Evolutionary conservation across 2,329 filamentous ascomycete genomes (phyloP).

Genomic region (Trichoderma gracile): DNA sequence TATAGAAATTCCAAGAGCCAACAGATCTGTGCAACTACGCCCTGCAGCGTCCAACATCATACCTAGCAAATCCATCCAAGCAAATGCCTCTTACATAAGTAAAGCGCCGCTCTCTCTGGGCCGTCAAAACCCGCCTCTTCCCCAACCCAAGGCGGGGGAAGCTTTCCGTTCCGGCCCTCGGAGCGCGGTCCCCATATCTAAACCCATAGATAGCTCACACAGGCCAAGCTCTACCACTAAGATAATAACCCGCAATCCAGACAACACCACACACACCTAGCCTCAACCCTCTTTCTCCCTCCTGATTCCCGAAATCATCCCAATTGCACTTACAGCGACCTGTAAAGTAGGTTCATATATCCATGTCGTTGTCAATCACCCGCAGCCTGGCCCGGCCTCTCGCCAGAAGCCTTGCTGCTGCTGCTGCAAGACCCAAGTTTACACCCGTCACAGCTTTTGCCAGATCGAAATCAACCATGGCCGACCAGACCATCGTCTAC

Average conservation of each 20-base stretch:
- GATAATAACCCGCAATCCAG: conserved; percentile 2
- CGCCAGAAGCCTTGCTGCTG: conserved; percentile 13
- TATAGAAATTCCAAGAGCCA: too few relatives aligned
- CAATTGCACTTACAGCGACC: neutral
- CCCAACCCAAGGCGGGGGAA: conserved; percentile 19
- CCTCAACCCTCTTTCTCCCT: neutral
- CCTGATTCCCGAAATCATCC: neutral
- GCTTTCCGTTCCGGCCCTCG: conserved; percentile 18
- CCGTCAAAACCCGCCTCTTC: conserved; percentile 28
- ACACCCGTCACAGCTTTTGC: conserved; percentile 35
- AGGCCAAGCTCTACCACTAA: conserved; percentile 5
- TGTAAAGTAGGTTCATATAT: conserved; percentile 28
- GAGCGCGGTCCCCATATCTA: neutral
- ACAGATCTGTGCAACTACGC: too few relatives aligned
- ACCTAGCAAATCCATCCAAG: too few relatives aligned
- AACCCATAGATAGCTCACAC: neutral
- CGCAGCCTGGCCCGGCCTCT: conserved; percentile 28
- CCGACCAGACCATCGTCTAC: conserved; percentile 54
- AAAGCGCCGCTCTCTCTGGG: conserved; percentile 22
- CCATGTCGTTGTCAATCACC: conserved; percentile 32
- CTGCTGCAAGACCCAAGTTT: conserved; percentile 32
- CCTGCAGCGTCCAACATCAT: too few relatives aligned
- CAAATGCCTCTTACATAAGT: neutral
- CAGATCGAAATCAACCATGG: conserved; percentile 45
- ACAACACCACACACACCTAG: neutral